Base-by-base conservation (phyloP, 495 filamentous ascomycete genomes). In the Terfezia boudieri region DNA sequence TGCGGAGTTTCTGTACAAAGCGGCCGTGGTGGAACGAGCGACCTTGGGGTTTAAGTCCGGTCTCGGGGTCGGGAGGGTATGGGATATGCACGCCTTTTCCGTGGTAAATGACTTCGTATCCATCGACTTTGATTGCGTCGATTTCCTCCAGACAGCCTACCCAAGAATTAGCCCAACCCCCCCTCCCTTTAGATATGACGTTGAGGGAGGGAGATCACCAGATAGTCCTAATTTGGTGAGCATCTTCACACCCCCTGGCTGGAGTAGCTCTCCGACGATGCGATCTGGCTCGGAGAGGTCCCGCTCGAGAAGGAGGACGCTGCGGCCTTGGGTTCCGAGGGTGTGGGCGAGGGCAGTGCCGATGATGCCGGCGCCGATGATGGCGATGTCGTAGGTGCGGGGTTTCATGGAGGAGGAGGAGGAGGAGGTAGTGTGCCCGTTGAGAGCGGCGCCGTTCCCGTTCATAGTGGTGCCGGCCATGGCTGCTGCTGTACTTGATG, bases 251-350 rank as follows among this genome's bases (percentile, higher is more conserved):
- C 90, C 90, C 36, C 90, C 90, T 4, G 90, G 90, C 66, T 98
- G 90, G 63, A 98, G 69, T 56, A 98, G 69, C 71, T 98, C 90
- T 54, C 90, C 90, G 20, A 98, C 88, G 61, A 98, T 98, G 54
- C 90, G 80, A 71, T 96, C 86, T 11, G 90, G 90, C 70, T 95
- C 84, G 68, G 89, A 87, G 66, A 94, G 71, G 67, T 81, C 89
- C 58, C 73, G 73, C 68, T 98, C 90, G 20, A 98, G 76, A 51
- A 98, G 70, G n/a, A 94, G 75, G 14, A 98, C 87, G 64, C 81
- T 89, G 37, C 90, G 79, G 11, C 87, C 87, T 67, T 96, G 92
- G 49, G 76, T 76, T 11, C 79, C 80, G 38, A 89, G 76, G 35
- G 87, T 81, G 50, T 83, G 76, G 7, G 92, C 79, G n/a, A 87